phyloP scores from a whole-genome alignment of 805 yeast species.

The Pichia sporocuriosa region DNA sequence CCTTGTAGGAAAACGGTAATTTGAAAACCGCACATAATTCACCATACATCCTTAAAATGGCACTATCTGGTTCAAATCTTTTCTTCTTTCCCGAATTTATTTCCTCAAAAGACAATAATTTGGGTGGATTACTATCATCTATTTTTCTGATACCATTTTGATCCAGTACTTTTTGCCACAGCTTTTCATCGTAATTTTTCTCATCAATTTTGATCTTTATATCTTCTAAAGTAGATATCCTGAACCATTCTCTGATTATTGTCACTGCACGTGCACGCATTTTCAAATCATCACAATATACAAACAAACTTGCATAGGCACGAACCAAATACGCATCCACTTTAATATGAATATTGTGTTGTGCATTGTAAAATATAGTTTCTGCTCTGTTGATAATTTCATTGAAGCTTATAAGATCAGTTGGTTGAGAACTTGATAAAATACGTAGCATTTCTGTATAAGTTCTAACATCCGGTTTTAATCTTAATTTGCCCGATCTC shows the following conservation, averaged over 20 bases:
- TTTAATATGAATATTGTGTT: slow-evolving; percentile 14
- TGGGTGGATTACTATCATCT: background rate
- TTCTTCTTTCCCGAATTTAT: slow-evolving; percentile 17
- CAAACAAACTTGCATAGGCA: slow-evolving; percentile 23
- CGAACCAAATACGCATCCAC: slow-evolving; percentile 19
- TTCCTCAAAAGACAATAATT: slow-evolving; percentile 9
- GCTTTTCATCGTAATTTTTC: background rate
- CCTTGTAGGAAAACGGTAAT: slow-evolving; percentile 8
- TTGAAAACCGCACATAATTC: slow-evolving; percentile 16
- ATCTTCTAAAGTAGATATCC: slow-evolving; percentile 20
- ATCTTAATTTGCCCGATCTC: slow-evolving; percentile 13
- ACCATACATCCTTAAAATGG: slow-evolving; percentile 17
- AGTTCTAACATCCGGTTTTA: slow-evolving; percentile 31
- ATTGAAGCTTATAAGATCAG: slow-evolving; percentile 9
- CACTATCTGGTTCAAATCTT: slow-evolving; percentile 21
- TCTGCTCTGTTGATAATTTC: slow-evolving; percentile 20
- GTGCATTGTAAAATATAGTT: slow-evolving; percentile 17
- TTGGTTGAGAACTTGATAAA: slow-evolving; percentile 13
- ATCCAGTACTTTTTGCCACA: slow-evolving; percentile 3
- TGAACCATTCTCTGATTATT: slow-evolving; percentile 25
- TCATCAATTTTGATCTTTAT: slow-evolving; percentile 14
- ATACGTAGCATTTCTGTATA: slow-evolving; percentile 27
- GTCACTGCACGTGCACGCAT: slow-evolving; percentile 22
- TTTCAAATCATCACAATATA: slow-evolving; percentile 22
- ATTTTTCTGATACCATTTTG: background rate